Evolutionary conservation across 2,329 filamentous ascomycete genomes (phyloP).

Genomic region (Aspergillaceae sp.): DNA sequence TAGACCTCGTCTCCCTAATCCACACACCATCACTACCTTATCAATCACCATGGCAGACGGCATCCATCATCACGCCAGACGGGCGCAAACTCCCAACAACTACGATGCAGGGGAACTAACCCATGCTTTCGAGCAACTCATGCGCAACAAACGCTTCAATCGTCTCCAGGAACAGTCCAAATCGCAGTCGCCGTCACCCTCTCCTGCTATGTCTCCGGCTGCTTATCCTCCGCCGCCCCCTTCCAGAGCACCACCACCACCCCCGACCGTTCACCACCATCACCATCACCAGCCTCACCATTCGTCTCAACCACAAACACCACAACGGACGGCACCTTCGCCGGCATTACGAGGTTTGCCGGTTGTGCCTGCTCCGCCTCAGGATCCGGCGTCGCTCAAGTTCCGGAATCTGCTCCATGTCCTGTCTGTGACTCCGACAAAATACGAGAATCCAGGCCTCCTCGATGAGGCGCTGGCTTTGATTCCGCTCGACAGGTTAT

Average conservation of each 20-base stretch:
- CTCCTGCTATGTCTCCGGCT: conserved; percentile 15
- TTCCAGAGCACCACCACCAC: conserved; percentile 29
- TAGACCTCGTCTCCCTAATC: conserved; percentile 1
- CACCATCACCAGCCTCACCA: conserved; percentile 11
- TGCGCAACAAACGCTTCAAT: conserved; percentile 80
- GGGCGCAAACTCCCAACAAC: conserved; percentile 26
- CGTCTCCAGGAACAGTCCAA: conserved; percentile 57
- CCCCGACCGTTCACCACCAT: conserved; percentile 18
- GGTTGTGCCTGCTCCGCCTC: conserved; percentile 65
- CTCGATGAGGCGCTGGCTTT: conserved; percentile 82
- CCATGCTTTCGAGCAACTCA: conserved; percentile 73
- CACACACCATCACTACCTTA: background rate
- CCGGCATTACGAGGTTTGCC: conserved; percentile 50
- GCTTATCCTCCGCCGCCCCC: conserved; percentile 20
- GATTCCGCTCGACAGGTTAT: conserved; percentile 84
- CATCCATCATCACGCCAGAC: conserved; percentile 24
- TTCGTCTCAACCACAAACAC: conserved; percentile 19
- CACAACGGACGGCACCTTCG: conserved; percentile 21
- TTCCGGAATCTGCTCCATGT: conserved; percentile 77
- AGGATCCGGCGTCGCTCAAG: conserved; percentile 61
- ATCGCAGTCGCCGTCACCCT: conserved; percentile 48
- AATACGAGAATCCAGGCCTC: conserved; percentile 92
- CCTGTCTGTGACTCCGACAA: conserved; percentile 77
- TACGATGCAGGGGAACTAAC: conserved; percentile 74
- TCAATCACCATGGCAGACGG: conserved; percentile 31